Conservation (phyloP, 306 rosid species). For the Ormosia emarginata region DNA sequence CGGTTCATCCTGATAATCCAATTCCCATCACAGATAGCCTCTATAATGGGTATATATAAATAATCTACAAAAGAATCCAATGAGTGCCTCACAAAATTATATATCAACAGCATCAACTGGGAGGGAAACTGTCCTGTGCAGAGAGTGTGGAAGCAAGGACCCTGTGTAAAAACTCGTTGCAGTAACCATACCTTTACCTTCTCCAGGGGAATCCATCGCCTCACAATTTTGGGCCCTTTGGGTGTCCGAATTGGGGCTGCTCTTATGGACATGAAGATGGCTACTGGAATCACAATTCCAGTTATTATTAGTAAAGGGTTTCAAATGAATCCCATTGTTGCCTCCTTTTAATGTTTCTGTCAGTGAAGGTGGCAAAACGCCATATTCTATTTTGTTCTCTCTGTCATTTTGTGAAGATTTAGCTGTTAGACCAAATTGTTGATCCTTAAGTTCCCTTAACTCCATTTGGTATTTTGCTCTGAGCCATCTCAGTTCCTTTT, state of each 20-base stretch:
- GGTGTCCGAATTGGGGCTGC: constrained; percentile 51
- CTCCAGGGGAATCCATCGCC: constrained; percentile 37
- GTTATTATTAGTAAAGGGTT: constrained; percentile 22
- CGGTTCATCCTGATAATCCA: too few species aligned
- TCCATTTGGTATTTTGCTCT: constrained; percentile 79
- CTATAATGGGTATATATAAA: constrained; percentile 27
- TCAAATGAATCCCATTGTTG: constrained; percentile 28
- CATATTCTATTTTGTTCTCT: constrained; percentile 34
- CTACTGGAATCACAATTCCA: constrained; percentile 14
- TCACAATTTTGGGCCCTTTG: constrained; percentile 46
- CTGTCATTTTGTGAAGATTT: constrained; percentile 27
- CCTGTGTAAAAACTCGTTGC: constrained; percentile 40
- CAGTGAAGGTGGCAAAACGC: constrained; percentile 23
- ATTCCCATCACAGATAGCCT: constrained; percentile 37
- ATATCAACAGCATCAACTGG: constrained; percentile 85
- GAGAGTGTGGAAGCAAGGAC: constrained; percentile 54
- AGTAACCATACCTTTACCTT: constrained; percentile 33
- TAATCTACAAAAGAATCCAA: constrained; percentile 50
- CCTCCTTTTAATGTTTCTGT: constrained; percentile 31
- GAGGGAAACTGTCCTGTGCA: constrained; percentile 73
- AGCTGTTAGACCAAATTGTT: constrained; percentile 39
- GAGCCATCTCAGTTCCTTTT: constrained; percentile 73
- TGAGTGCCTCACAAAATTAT: constrained; percentile 40
- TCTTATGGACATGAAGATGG: constrained; percentile 24
- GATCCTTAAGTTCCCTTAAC: constrained; percentile 58